A percentile compares a stretch with the other conserved stretches of the same genome.
These are phyloP conservation scores for Coelastrella sp. DNA, from an alignment of 139 green algal species.

Conservation along the genomic window DNA sequence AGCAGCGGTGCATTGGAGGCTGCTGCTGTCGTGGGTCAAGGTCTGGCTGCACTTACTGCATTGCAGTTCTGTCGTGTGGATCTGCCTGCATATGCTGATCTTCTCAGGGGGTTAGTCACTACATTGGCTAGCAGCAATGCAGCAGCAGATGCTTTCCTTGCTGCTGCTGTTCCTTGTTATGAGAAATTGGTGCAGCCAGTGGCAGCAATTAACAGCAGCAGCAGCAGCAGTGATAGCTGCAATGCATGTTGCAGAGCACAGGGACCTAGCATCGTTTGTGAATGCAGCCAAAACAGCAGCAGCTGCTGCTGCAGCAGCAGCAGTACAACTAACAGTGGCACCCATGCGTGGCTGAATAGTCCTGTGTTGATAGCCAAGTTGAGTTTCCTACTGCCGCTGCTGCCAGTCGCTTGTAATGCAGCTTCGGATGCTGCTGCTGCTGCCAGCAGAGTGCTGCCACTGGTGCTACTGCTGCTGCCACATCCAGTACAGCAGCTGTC, in stretches of 20 bases:
- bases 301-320: slow-evolving; percentile 17
- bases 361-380: neutral
- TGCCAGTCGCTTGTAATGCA: slow-evolving; percentile 9
- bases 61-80: slow-evolving; percentile 40
- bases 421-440: neutral
- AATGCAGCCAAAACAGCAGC: neutral
- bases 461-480: slow-evolving; percentile 39
- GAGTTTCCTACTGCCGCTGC: slow-evolving; percentile 5
- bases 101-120: neutral
- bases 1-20: neutral
- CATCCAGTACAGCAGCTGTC: slow-evolving; percentile 16
- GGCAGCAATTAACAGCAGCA: neutral
- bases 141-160: slow-evolving; percentile 28
- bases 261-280: neutral
- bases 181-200: neutral
- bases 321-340: neutral
- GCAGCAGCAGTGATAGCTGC: slow-evolving; percentile 28
- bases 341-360: neutral
- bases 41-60: neutral
- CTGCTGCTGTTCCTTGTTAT: slow-evolving; percentile 22
- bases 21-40: slow-evolving; percentile 10
- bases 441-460: slow-evolving; percentile 5
- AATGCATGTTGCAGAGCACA: neutral
- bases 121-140: slow-evolving; percentile 10
- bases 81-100: slow-evolving; percentile 31